Base-by-base conservation (phyloP, 352 stramenopile genomes). In the Phytophthora megakarya region DNA sequence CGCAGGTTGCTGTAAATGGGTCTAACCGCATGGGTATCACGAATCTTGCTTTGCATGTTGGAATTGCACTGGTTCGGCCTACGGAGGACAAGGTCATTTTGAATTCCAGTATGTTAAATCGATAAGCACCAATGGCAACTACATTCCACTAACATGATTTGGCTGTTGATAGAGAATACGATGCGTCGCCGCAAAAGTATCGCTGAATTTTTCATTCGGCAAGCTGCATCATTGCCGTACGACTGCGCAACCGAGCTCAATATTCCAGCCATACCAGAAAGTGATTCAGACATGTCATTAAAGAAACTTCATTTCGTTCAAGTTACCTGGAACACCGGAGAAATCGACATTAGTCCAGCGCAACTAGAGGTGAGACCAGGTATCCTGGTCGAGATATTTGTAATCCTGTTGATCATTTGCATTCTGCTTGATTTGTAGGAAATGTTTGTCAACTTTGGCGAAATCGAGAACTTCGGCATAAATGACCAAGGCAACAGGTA, bases 141-240 rank as follows among this genome's bases (percentile, higher is more conserved):
- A 8, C 10, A n/a, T 22, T 28, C 18, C 10, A 32, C 21, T 53
- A 43, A 52, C 13, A 4, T 35, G 21, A 5, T 37, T 2, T 30
- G 1, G 23, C 12, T 47, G 19, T 19, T 7, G 1, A 13, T 43
- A 73, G 65, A 73, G 32, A 48, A 3, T 7, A 64, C 70, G 52
- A 62, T 73, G n/a, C 75, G 61, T 6, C 73, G 65, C 32, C 46
- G 78, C 13, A 72, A 80, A 42, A 65, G 57, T 16, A 45, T 90
- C 26, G 75, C 77, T 16, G 66, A 75, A 22, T 70, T 86, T 6
- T 33, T 90, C 16, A 88, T 90, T 38, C 73, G 77, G 44, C 62
- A 88, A 37, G 78, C 76, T 16, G 42, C 65, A 2, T 51, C 63
- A 12, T 53, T 87, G 0, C 72, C 78, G 5, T 84, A 86, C 47